Base-by-base conservation (phyloP, 331 rosid genomes). In the Rosa hybrid region DNA sequence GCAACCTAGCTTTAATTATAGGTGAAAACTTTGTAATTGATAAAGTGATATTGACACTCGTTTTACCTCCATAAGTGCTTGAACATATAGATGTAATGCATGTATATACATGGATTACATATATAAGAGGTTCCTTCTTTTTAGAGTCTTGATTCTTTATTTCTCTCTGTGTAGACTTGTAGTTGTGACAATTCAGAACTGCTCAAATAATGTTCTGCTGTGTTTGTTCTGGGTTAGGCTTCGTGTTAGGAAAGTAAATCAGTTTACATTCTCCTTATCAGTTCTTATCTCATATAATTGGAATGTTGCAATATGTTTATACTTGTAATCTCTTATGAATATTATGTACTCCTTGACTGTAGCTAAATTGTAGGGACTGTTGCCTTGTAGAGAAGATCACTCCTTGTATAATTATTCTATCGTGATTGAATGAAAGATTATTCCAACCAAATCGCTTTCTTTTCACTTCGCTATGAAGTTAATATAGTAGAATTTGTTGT, bases 401-500 rank as follows among this genome's bases (percentile, higher is more conserved):
- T n/a, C n/a, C n/a, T n/a, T n/a, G n/a, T n/a, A n/a, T n/a, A n/a
- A n/a, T n/a, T n/a, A n/a, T n/a, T n/a, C n/a, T n/a, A n/a, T n/a
- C n/a, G n/a, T n/a, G n/a, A n/a, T n/a, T n/a, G n/a, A n/a, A n/a
- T n/a, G n/a, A n/a, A n/a, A n/a, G n/a, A n/a, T n/a, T n/a, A n/a
- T n/a, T n/a, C n/a, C n/a, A n/a, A n/a, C n/a, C n/a, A n/a, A n/a
- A n/a, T n/a, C n/a, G n/a, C n/a, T n/a, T n/a, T n/a, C n/a, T n/a
- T n/a, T n/a, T n/a, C n/a, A n/a, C n/a, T n/a, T 27, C 41, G 20
- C 0, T 9, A 3, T 41, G 18, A 57, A 44, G 48, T 71, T 82
- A 74, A 72, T 81, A 60, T 74, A 46, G 54, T 57, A 20, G 57
- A 77, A 81, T 77, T 69, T 76, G 54, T 80, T 89, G 84, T 94